A percentile compares a stretch with the other conserved stretches of the same genome.
Conservation (phyloP, 1,284 basidiomycete genomes). For the Puccinia triticina region DNA sequence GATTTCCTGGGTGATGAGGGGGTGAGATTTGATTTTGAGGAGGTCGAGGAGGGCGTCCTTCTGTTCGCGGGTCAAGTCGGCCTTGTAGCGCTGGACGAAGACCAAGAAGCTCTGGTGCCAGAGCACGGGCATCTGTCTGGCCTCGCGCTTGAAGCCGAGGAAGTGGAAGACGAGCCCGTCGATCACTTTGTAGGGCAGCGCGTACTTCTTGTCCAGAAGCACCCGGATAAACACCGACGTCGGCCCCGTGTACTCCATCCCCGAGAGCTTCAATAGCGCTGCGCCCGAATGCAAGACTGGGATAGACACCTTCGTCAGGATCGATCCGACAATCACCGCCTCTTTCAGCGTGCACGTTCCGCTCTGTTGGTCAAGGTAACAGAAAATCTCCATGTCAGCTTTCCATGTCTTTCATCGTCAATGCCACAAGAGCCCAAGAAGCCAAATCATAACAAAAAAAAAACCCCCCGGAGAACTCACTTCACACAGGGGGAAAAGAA, state of each 20-base stretch:
- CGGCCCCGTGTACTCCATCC: slow-evolving; percentile 95
- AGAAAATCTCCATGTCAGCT: neutral
- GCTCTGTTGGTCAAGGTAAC: slow-evolving; percentile 61
- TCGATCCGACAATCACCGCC: slow-evolving; percentile 89
- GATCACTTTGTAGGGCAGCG: slow-evolving; percentile 95
- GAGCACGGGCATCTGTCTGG: slow-evolving; percentile 79
- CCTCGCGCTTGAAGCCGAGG: slow-evolving; percentile 74
- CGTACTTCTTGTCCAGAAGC: slow-evolving; percentile 96
- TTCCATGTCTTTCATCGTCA: neutral
- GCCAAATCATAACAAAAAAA: neutral
- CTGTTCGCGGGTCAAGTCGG: slow-evolving; percentile 95
- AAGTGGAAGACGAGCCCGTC: slow-evolving; percentile 98
- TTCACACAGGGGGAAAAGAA: slow-evolving; percentile 92
- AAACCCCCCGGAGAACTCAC: slow-evolving; percentile 67
- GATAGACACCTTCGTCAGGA: slow-evolving; percentile 86
- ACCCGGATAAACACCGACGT: slow-evolving; percentile 97
- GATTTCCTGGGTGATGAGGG: slow-evolving; percentile 86
- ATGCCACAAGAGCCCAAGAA: neutral
- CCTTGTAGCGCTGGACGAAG: slow-evolving; percentile 90
- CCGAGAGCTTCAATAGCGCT: slow-evolving; percentile 85
- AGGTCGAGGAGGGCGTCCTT: slow-evolving; percentile 97
- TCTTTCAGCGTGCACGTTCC: slow-evolving; percentile 87
- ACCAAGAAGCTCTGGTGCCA: slow-evolving; percentile 98
- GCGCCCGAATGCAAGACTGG: slow-evolving; percentile 96
- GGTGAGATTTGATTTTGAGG: slow-evolving; percentile 80